Conservation (phyloP, 805 yeast genomes). For the Ogataea nonfermentans region DNA sequence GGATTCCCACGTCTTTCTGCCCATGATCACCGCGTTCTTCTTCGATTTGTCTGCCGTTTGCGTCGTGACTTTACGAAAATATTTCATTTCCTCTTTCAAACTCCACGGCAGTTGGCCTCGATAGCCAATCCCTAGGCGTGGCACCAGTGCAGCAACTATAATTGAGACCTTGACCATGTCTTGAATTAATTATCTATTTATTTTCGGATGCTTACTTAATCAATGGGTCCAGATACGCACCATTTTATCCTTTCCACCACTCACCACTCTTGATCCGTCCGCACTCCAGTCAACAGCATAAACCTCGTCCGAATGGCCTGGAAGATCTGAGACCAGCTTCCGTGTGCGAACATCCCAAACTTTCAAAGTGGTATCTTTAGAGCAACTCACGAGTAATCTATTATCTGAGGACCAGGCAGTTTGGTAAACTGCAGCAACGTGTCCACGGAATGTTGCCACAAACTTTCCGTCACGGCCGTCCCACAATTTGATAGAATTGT, state of each 20-base stretch:
- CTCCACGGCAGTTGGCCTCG: conserved; percentile 88
- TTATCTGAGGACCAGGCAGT: conserved; percentile 98
- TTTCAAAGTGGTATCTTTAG: conserved; percentile 93
- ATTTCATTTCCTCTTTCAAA: conserved; percentile 78
- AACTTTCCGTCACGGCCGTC: conserved; percentile 92
- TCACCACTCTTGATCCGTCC: conserved; percentile 91
- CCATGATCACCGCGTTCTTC: conserved; percentile 87
- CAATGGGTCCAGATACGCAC: conserved; percentile 91
- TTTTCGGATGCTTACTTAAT: conserved; percentile 7
- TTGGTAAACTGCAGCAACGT: conserved; percentile 96
- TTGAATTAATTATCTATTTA: conserved; percentile 1
- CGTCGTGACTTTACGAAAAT: conserved; percentile 73
- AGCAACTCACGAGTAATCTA: conserved; percentile 84
- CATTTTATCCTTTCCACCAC: conserved; percentile 96
- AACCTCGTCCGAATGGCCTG: conserved; percentile 95
- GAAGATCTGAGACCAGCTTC: conserved; percentile 83
- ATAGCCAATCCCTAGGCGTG: conserved; percentile 80
- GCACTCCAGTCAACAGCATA: conserved; percentile 98
- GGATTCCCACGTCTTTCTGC: conserved; percentile 93
- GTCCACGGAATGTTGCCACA: conserved; percentile 88
- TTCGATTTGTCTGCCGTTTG: conserved; percentile 32
- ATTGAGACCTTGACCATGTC: conserved; percentile 46
- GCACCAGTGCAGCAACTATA: conserved; percentile 83
- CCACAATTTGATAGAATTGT: conserved; percentile 94
- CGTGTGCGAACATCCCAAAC: conserved; percentile 93